Base-by-base conservation (phyloP, 257 asterid genomes). In the Rehmannia glutinosa region DNA sequence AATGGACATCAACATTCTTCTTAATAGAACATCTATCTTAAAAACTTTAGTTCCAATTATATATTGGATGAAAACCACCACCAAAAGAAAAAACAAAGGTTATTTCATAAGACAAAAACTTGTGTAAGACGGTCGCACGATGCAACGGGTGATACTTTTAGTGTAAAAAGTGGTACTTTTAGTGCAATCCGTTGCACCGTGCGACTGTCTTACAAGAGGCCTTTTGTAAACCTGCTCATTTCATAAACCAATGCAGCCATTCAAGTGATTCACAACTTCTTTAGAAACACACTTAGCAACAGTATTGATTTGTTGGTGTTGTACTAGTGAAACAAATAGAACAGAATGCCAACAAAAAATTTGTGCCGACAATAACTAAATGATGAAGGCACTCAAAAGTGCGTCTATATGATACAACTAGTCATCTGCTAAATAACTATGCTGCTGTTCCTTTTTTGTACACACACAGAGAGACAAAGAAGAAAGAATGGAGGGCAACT, bases 331-430 rank as follows among this genome's bases (percentile, higher is more conserved):
- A 27, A 49, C 8, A 8, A 17, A 9, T 0, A 11, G 12, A 42
- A 49, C 2, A 66, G 62, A 53, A 52, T 23, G 38, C 33, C 46
- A 67, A 65, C 53, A 66, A 17, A 57, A 41, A 6, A 19, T 8
- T 30, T 11, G 60, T 13, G 35, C 51, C 51, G 39, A 60, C 52
- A 43, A 59, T 10, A 41, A 61, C 53, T 28, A 21, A 56, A 56
- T 32, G 13, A 6, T 38, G 33, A 59, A 11, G 32, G 33, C 65
- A 35, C 33, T 33, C 65, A 21, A 59, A 59, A 59, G 35, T 59
- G 28, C 9, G 56, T 50, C 28, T 12, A 69, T 75, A 64, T 75
- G 73, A 64, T 75, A 64, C 70, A 69, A 16, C 69, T 38, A 57
- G 25, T 43, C 15, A 21, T 21, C 69, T 70, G 70, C 73, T 39